phyloP scores from a whole-genome alignment of 1,284 basidiomycete species.

The Ceratobasidium theobromae region DNA sequence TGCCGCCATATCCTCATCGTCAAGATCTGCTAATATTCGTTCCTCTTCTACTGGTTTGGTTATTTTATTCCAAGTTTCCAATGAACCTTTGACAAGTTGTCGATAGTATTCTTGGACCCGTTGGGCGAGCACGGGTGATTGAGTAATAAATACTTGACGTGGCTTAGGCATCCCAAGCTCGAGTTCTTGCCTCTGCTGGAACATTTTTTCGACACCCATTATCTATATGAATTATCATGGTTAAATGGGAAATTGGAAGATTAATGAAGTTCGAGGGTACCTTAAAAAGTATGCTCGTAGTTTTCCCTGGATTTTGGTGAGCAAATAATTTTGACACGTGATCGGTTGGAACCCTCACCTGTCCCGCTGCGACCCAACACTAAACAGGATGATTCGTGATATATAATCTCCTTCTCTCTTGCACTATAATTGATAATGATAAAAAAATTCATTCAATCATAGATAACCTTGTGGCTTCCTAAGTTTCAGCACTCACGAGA shows the following conservation, averaged over 20 bases:
- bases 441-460: no score
- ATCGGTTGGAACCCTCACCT: slow-evolving; percentile 45
- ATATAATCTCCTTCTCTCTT: slow-evolving; percentile 61
- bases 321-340: not conserved
- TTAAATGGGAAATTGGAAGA: no score
- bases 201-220: slow-evolving; percentile 56
- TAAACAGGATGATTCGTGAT: slow-evolving; percentile 61
- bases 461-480: no score
- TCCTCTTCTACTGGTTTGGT: slow-evolving; percentile 16
- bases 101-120: slow-evolving; percentile 65
- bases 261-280: not conserved
- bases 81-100: slow-evolving; percentile 5
- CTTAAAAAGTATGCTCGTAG: slow-evolving; percentile 37
- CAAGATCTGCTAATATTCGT: slow-evolving; percentile 14
- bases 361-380: slow-evolving; percentile 73
- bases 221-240: slow-evolving; percentile 47
- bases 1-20: slow-evolving; percentile 11
- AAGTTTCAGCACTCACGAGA: slow-evolving; percentile 53
- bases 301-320: slow-evolving; percentile 29
- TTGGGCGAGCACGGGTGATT: slow-evolving; percentile 61
- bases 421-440: no score
- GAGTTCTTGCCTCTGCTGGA: slow-evolving; percentile 6
- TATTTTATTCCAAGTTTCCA: no score
- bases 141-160: slow-evolving; percentile 71
- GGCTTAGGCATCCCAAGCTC: slow-evolving; percentile 51